phyloP scores from a whole-genome alignment of 208 protist species.

The Acanthamoeba healyi region DNA sequence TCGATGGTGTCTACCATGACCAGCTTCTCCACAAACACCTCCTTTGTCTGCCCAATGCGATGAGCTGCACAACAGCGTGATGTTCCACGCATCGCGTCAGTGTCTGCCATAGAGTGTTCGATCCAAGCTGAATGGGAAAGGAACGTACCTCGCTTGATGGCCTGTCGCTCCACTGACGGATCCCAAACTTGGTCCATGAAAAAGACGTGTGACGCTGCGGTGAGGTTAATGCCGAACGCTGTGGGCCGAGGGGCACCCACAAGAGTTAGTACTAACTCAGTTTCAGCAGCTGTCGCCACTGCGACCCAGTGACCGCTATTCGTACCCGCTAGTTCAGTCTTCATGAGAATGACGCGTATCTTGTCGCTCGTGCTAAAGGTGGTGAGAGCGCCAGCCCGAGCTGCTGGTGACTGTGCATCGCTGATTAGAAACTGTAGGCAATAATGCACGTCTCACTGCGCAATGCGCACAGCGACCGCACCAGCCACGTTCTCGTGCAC shows the following conservation, averaged over 20 bases:
- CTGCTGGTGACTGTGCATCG: background rate
- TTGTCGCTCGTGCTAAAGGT: constrained; percentile 78
- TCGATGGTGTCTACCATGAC: constrained; percentile 77
- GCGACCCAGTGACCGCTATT: no score
- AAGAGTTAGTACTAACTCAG: no score
- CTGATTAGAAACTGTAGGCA: no score
- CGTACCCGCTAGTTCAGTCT: constrained; percentile 76
- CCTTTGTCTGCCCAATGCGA: constrained; percentile 79
- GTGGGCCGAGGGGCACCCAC: no score
- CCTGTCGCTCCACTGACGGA: constrained; percentile 76
- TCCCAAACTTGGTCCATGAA: constrained; percentile 80
- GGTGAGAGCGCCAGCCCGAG: constrained; percentile 24
- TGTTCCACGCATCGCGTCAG: background rate
- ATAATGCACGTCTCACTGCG: no score
- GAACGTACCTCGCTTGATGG: constrained; percentile 78
- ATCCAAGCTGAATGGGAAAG: no score
- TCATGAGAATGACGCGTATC: constrained; percentile 81
- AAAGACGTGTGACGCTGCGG: constrained; percentile 79
- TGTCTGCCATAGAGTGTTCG: no score
- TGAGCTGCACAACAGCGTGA: constrained; percentile 74
- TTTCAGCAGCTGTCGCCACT: no score
- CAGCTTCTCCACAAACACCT: constrained; percentile 81
- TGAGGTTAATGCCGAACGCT: constrained; percentile 84
- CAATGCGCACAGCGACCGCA: background rate
- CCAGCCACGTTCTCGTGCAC: background rate